Evolutionary conservation across 208 protist species (phyloP).

Genomic region (Tetramitus jugosus): DNA sequence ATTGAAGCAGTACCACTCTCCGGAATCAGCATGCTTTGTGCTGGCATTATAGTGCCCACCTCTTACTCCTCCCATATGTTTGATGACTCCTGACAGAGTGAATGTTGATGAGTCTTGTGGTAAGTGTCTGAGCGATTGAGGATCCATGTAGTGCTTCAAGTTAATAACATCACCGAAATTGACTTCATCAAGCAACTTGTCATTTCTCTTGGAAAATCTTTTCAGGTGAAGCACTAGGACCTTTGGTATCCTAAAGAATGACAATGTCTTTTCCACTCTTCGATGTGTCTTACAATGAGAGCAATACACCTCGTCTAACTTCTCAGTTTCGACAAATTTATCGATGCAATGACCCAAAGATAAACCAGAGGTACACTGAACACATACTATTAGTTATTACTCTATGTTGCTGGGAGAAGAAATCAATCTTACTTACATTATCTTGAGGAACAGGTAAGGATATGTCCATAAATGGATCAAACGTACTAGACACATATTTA

Average conservation of each 20-base stretch:
- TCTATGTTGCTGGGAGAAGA: not conserved
- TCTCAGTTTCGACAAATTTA: constrained; percentile 41
- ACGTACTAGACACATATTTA: not conserved
- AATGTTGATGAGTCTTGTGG: not conserved
- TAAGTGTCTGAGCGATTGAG: not conserved
- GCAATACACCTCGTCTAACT: constrained; percentile 54
- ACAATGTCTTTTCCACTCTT: not conserved
- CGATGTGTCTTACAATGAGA: constrained; percentile 38
- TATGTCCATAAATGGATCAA: constrained; percentile 21
- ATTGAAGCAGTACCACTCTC: not conserved
- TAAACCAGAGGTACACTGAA: not conserved
- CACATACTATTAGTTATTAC: not conserved
- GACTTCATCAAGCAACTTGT: not conserved
- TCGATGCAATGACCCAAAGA: constrained; percentile 44
- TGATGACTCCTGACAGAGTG: not conserved
- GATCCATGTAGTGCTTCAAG: not conserved
- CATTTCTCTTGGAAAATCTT: not conserved
- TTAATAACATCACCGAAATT: not conserved
- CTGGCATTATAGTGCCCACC: not conserved
- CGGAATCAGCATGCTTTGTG: not conserved
- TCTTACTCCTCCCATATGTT: not conserved
- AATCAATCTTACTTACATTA: not conserved
- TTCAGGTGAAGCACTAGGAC: constrained; percentile 11
- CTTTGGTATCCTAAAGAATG: not conserved
- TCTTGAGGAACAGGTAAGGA: not conserved